These are phyloP conservation scores for Exophiala lecanii-corni DNA, from an alignment of 2,329 filamentous ascomycete species.

Conservation along the genomic window DNA sequence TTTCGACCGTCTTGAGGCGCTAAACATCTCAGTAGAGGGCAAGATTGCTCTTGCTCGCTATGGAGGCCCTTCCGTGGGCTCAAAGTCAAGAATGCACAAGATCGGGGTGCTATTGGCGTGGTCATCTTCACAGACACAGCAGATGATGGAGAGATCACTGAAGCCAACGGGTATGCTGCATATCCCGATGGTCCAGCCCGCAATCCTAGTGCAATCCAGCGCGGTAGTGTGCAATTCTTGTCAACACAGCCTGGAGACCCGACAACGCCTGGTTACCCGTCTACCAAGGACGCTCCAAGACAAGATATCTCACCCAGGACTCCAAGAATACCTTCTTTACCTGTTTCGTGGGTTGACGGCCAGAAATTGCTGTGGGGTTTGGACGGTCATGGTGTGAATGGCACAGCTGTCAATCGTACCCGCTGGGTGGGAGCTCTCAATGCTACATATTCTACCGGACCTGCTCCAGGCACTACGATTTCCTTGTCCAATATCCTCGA, in stretches of 20 bases:
- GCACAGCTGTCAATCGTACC: conserved; percentile 31
- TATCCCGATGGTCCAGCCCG: conserved; percentile 43
- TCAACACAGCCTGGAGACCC: conserved; percentile 29
- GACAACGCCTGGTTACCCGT: conserved; percentile 32
- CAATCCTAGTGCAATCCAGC: conserved; percentile 43
- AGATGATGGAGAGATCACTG: conserved; percentile 45
- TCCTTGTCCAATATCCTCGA: conserved; percentile 28
- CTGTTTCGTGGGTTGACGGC: conserved; percentile 31
- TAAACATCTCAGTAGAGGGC: conserved; percentile 42
- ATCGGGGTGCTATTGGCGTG: conserved; percentile 41
- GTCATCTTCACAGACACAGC: conserved; percentile 44
- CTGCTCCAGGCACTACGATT: conserved; percentile 27
- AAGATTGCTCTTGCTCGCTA: conserved; percentile 47
- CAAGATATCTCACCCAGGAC: conserved; percentile 27
- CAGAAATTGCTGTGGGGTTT: conserved; percentile 31
- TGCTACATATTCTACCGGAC: conserved; percentile 31
- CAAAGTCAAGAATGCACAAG: conserved; percentile 47
- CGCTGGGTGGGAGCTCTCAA: conserved; percentile 33
- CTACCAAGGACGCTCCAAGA: conserved; percentile 28
- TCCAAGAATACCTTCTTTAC: conserved; percentile 34
- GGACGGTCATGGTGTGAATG: conserved; percentile 32
- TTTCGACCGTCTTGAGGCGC: conserved; percentile 39
- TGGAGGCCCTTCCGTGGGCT: conserved; percentile 43
- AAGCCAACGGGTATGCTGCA: conserved; percentile 41
- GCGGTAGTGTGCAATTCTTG: conserved; percentile 40